Evolutionary conservation across 2,329 filamentous ascomycete species (phyloP).

Genomic region (Xylariomycetidae sp.): DNA sequence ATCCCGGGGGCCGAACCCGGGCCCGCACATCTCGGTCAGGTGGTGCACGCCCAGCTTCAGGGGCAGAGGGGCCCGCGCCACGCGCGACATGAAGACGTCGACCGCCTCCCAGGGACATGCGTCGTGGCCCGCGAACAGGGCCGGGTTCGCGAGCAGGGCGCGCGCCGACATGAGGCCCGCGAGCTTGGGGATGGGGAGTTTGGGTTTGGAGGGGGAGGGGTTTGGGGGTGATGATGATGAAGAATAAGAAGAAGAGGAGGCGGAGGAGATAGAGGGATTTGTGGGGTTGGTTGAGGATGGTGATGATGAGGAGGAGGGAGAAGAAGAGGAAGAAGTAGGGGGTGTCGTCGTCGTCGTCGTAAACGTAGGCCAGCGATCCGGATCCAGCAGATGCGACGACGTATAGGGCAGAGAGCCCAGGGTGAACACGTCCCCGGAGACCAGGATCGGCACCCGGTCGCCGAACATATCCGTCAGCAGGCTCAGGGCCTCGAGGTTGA

Average conservation of each 20-base stretch:
- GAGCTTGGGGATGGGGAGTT: constrained; percentile 45
- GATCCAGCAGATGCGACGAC: constrained; percentile 28
- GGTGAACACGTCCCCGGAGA: constrained; percentile 67
- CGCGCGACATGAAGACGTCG: constrained; percentile 57
- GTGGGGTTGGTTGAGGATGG: too few relatives aligned
- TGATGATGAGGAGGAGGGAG: too few relatives aligned
- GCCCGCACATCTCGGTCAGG: constrained; percentile 60
- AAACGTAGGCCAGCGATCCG: constrained; percentile 20
- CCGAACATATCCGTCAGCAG: constrained; percentile 49
- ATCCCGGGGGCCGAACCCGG: constrained; percentile 47
- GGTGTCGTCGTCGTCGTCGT: constrained; percentile 8
- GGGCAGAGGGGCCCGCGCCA: constrained; percentile 53
- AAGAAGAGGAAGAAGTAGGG: too few relatives aligned
- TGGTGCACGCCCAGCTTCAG: constrained; percentile 63
- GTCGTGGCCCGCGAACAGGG: constrained; percentile 54
- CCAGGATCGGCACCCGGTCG: constrained; percentile 55
- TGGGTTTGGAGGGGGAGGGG: constrained; percentile 23
- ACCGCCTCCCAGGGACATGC: constrained; percentile 60
- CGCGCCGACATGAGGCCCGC: constrained; percentile 67
- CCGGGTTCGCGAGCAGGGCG: constrained; percentile 63
- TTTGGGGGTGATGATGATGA: too few relatives aligned
- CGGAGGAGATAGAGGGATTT: too few relatives aligned
- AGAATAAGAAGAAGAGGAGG: too few relatives aligned
- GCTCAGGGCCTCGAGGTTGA: constrained; percentile 57
- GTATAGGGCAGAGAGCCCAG: constrained; percentile 45